Base-by-base conservation (phyloP, 768 basidiomycete genomes). In the Boletus rubropictus region DNA sequence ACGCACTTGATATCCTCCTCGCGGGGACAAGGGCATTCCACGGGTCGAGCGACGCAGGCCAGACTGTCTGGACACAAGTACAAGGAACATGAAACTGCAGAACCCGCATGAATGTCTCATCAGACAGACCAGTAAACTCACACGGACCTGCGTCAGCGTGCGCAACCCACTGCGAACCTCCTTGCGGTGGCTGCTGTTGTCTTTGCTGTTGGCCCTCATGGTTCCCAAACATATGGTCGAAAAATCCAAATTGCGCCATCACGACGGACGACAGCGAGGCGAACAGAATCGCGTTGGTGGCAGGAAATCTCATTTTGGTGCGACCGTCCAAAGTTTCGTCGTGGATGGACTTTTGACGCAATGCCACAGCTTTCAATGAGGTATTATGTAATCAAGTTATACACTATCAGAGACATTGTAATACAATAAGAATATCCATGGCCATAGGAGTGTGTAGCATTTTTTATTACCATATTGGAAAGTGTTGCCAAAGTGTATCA, bases 21-120 rank as follows among this genome's bases (percentile, higher is more conserved):
- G 57, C 82, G 73, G 4, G 88, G 86, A 64, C 89, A 91, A 2
- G 89, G 86, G 56, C 89, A 91, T 35, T 86, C 77, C n/a, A 68
- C 63, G 2, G 77, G 65, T 28, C 49, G 61, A 11, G 33, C 24
- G 22, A 66, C 88, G 52, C 89, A 91, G 46, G 79, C 77, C 38
- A 89, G 70, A 17, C 86, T 89, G 37, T 74, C 71, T 11, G 86
- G 88, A 61, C 89, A 90, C 17, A 90, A 69, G 60, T 90, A 90
- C 39, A 74, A 70, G 8, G 85, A 76, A 60, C 89, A 91, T 24
- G 79, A 63, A 4, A 87, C 89, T 91, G n/a, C 29, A 29, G 5
- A 21, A 42, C 40, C n/a, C 8, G 21, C 28, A 24, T 53, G 33
- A 48, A 35, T 32, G 18, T 36, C 34, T 12, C 31, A 8, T 42